Base-by-base conservation (phyloP, 1,284 basidiomycete species). In the Austroboletus novae-zelandiae region DNA sequence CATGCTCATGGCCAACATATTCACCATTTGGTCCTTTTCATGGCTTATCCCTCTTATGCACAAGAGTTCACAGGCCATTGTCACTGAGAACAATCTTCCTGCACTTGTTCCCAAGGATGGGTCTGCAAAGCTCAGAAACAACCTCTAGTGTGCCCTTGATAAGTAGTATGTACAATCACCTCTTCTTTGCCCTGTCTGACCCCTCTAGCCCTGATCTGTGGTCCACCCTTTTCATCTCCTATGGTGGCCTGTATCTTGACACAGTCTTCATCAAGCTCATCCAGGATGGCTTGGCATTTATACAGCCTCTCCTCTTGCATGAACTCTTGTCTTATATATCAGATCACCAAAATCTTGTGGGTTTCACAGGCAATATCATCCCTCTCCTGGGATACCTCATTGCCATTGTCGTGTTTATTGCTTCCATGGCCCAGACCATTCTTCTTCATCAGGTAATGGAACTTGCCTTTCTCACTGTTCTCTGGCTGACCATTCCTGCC, bases 241-340 rank as follows among this genome's bases (percentile, higher is more conserved):
- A 91, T 60, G 95, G 95, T 0, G 74, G 78, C 0, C 86, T 90
- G 0, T 97, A 90, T 62, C 68, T 82, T 2, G 61, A 81, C 18
- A 94, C 93, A 68, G 66, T 74, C 0, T 45, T 71, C 18, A 72
- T 93, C 47, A 95, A 97, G 72, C 58, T 90, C 13, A 43, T 81
- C 1, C 92, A 95, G 68, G 95, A 98, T 66, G 71, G 73, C 40
- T 72, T 96, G 13, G 82, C 83, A 0, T 98, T 98, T 70, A 67
- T 86, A 3, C 95, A 98, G 66, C 96, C 96, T 0, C 90, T 97
- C 66, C 75, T 98, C 1, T 79, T 99, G 25, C 82, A 90, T 15
- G 77, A 83, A 60, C 75, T 99, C 9, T 75, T 98, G 31, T 72
- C 80, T 13, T 98, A 90, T 64, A 94, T 97, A 40, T 83, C 89